Base-by-base conservation (phyloP, 352 stramenopile species). In the Globisporangium radiosum region DNA sequence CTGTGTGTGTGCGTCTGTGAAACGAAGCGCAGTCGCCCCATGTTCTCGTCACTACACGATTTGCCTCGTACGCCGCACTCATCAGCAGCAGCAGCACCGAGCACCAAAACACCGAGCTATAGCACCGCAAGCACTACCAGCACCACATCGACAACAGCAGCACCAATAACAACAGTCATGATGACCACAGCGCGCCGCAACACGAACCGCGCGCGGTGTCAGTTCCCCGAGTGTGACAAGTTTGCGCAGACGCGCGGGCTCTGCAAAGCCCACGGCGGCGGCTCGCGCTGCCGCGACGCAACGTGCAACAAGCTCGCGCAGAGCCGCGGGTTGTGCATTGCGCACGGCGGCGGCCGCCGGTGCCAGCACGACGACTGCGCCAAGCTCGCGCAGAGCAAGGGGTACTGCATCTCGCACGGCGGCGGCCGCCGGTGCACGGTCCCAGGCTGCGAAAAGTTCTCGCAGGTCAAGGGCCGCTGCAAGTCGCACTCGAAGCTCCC, bases 211-310 rank as follows among this genome's bases (percentile, higher is more conserved):
- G 84, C 84, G 39, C 76, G 83, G 43, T 94, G 85, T 60, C 81
- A 91, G 45, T 78, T 85, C 51, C 65, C 66, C 11, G 66, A 60
- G n/a, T 94, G 85, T 69, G 76, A 89, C 52, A 94, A 94, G 69
- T 94, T 92, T 71, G 85, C 81, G 5, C 84, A 94, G 70, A 92
- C 84, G 10, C 70, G 79, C 0, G 84, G 84, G 4, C 69, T 90
- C 15, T 94, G 84, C 66, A 94, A 94, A 59, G 85, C 87, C 13
- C 87, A 96, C 52, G 87, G 87, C 38, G 87, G 87, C 39, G 85
- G 85, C 54, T 89, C 76, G 52, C 81, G 81, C 8, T 96, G 87
- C 60, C 85, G 83, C 14, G 78, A 90, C 58, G 63, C 75, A 15
- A 68, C 74, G 40, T 94, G 85, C 68, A 88, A 81, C 74, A 94